Base-by-base conservation (phyloP, 805 yeast species). In the Zygotorulaspora danielsina region DNA sequence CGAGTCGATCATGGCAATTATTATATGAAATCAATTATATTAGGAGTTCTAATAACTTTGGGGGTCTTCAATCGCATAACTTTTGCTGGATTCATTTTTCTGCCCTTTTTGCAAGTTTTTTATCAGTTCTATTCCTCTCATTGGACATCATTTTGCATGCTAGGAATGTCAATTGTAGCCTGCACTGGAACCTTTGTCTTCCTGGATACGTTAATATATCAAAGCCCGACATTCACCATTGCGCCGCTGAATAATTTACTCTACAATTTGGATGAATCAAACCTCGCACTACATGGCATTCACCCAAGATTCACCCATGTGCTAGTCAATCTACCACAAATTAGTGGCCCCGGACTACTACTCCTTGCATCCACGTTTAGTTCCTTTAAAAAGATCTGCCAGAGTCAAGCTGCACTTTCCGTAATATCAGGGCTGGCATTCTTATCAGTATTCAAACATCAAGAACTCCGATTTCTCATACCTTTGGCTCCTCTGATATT, bases 51-150 rank as follows among this genome's bases (percentile, higher is more conserved):
- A 0, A 51, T 78, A 1, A 66, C 81, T 0, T 32, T 88, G 17
- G 98, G 97, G 0, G 47, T 76, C 0, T 90, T 89, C 67, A 93
- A 89, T 59, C 69, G 98, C 50, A 73, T 87, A 19, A 87, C 97
- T 0, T 90, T 90, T 54, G 70, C 78, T 0, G 84, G 81, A 0
- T 93, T 86, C 67, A 53, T 94, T 28, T 32, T 81, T 0, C 38
- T 85, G 2, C 97, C 97, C 1, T 53, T 71, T 0, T 29, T 72
- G 25, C 69, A 62, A 31, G 54, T 82, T 15, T 47, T 54, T 4
- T 28, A 75, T 11, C 66, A 64, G 41, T 76, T 67, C 48, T 66
- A 73, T 40, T 36, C 63, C 33, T 50, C 36, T 17, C 64, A 72
- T 51, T 63, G 63, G 43, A 42, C 55, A 7, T 50, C 65, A 2